Evolutionary conservation across 345 rosid species (phyloP).

Genomic region (Salix dunnii): DNA sequence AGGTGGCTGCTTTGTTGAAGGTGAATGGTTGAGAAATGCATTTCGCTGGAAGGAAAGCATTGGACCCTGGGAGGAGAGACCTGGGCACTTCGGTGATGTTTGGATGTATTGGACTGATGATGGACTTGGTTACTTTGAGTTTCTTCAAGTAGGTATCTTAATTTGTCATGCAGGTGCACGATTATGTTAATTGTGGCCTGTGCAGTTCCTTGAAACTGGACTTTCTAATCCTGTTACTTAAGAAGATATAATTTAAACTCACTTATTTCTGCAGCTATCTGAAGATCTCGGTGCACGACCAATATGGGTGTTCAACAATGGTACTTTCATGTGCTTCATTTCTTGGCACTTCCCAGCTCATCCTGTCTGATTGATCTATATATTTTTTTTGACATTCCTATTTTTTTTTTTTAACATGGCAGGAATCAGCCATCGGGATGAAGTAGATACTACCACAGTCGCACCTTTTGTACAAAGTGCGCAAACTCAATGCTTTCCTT

Average conservation of each 20-base stretch:
- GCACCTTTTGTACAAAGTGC: slow-evolving; percentile 83
- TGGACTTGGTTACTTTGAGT: slow-evolving; percentile 83
- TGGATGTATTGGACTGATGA: slow-evolving; percentile 98
- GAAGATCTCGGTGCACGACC: slow-evolving; percentile 88
- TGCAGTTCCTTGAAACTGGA: slow-evolving; percentile 7
- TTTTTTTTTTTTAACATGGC: slow-evolving; percentile 20
- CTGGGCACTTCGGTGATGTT: slow-evolving; percentile 96
- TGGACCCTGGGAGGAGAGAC: slow-evolving; percentile 99
- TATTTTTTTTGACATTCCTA: not conserved
- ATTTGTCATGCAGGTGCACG: not conserved
- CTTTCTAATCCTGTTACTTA: not conserved
- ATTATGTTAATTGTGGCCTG: not conserved
- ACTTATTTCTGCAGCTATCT: slow-evolving; percentile 54
- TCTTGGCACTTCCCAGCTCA: not conserved
- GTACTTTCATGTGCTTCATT: slow-evolving; percentile 32
- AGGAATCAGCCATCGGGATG: slow-evolving; percentile 88
- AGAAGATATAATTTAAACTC: slow-evolving; percentile 6
- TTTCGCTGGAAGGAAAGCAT: slow-evolving; percentile 90
- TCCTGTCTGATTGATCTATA: slow-evolving; percentile 2
- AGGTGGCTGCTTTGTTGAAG: slow-evolving; percentile 99
- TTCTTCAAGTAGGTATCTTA: slow-evolving; percentile 61
- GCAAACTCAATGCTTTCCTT: slow-evolving; percentile 13
- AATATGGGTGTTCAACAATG: slow-evolving; percentile 94
- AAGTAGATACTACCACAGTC: slow-evolving; percentile 63
- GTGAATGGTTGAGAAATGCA: slow-evolving; percentile 91